Evolutionary conservation across 768 basidiomycete genomes (phyloP).

Genomic region (Candolleomyces eurysporus): DNA sequence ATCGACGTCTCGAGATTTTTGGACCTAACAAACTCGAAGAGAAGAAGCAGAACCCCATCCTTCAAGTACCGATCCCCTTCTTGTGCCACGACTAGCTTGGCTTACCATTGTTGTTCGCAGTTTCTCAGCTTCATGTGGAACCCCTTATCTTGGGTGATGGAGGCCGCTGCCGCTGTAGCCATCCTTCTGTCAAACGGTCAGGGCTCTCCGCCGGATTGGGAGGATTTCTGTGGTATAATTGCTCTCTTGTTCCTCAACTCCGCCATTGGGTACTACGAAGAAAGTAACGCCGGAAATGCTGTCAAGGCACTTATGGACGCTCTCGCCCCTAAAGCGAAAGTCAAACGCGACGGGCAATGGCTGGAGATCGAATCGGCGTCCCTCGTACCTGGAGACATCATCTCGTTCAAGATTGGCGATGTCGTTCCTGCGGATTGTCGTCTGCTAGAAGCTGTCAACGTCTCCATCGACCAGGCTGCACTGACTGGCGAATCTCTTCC

Average conservation of each 20-base stretch:
- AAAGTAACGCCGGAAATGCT: conserved; percentile 95
- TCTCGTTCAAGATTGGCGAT: conserved; percentile 99
- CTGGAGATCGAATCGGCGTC: conserved; percentile 85
- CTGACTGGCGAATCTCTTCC: conserved; percentile 97
- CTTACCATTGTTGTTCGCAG: conserved; percentile 31
- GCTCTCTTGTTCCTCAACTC: conserved; percentile 93
- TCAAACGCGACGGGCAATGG: conserved; percentile 85
- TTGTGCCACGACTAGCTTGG: not conserved
- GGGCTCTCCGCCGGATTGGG: conserved; percentile 86
- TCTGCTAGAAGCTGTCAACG: conserved; percentile 94
- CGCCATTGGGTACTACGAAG: conserved; percentile 97
- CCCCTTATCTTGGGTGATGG: conserved; percentile 99
- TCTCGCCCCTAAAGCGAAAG: conserved; percentile 95
- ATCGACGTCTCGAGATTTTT: conserved; percentile 85
- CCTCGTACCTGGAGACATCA: conserved; percentile 93
- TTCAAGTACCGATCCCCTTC: conserved; percentile 56
- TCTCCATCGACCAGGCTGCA: conserved; percentile 97
- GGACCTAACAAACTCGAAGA: conserved; percentile 94
- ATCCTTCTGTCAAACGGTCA: conserved; percentile 96
- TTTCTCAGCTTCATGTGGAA: conserved; percentile 99
- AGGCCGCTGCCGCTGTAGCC: conserved; percentile 90
- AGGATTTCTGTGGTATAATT: conserved; percentile 96
- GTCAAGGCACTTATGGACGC: conserved; percentile 99
- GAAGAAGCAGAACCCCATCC: conserved; percentile 88
- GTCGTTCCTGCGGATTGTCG: conserved; percentile 98